Evolutionary conservation across 495 filamentous ascomycete genomes (phyloP).

Genomic region (Hyaloscypha variabilis): DNA sequence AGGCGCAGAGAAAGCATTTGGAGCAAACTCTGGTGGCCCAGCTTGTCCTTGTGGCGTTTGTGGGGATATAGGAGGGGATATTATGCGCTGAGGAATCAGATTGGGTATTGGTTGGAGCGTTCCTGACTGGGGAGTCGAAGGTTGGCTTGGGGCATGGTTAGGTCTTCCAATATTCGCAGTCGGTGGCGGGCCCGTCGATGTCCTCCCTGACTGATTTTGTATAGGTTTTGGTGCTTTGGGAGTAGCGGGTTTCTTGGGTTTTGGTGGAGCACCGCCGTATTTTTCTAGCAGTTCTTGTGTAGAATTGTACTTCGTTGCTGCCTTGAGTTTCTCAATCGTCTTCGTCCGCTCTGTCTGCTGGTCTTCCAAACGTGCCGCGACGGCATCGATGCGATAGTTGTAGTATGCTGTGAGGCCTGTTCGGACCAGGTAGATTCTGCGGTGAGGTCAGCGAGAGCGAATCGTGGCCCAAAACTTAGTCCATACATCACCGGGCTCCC

Average conservation of each 20-base stretch:
- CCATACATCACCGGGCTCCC: conserved; percentile 79
- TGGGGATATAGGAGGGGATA: conserved; percentile 5
- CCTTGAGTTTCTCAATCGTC: conserved; percentile 92
- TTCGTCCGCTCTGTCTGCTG: conserved; percentile 76
- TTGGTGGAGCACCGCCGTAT: conserved; percentile 71
- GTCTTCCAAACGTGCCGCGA: conserved; percentile 68
- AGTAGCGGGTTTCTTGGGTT: conserved; percentile 35
- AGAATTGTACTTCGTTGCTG: conserved; percentile 91
- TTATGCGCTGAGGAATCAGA: conserved; percentile 26
- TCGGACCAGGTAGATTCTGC: conserved; percentile 40
- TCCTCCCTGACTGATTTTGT: conserved; percentile 19
- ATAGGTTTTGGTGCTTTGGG: conserved; percentile 21
- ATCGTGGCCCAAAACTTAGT: background rate
- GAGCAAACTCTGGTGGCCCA: conserved; percentile 53
- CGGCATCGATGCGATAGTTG: conserved; percentile 73
- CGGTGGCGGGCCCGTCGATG: conserved; percentile 54
- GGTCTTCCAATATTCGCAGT: conserved; percentile 79
- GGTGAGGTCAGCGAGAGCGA: conserved; percentile 12
- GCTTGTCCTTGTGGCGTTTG: conserved; percentile 19
- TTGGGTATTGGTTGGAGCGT: conserved; percentile 28
- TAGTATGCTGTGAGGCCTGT: conserved; percentile 64
- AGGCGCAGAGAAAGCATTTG: conserved; percentile 48
- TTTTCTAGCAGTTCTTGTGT: conserved; percentile 93
- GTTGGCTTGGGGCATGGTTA: conserved; percentile 23
- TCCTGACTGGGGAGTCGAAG: conserved; percentile 30